These are phyloP conservation scores for Ligustrum vulgare DNA, from an alignment of 257 asterid species.

Conservation along the genomic window DNA sequence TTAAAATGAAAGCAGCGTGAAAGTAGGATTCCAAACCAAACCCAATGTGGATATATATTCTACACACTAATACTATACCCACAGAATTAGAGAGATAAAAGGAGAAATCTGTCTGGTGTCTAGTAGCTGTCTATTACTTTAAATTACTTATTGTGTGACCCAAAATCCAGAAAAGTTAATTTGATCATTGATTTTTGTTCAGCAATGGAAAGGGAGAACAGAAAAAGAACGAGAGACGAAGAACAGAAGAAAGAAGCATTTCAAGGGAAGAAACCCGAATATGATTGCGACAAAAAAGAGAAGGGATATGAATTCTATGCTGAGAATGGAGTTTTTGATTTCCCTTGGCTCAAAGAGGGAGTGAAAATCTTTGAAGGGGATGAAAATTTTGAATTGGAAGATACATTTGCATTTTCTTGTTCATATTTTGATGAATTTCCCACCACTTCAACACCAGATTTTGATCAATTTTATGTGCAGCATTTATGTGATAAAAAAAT, in stretches of 20 bases:
- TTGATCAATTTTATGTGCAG: slow-evolving; percentile 16
- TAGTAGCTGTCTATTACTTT: slow-evolving; percentile 20
- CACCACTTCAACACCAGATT: slow-evolving; percentile 17
- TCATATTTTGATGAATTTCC: slow-evolving; percentile 20
- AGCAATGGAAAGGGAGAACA: slow-evolving; percentile 26
- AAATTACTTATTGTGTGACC: slow-evolving; percentile 30
- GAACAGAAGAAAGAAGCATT: neutral
- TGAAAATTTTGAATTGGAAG: slow-evolving; percentile 27
- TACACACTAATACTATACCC: neutral
- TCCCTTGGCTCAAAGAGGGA: slow-evolving; percentile 58
- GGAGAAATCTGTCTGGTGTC: slow-evolving; percentile 25
- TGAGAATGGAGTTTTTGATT: slow-evolving; percentile 50
- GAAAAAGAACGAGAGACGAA: slow-evolving; percentile 38
- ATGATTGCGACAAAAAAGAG: neutral
- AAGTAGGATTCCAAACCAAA: slow-evolving; percentile 18
- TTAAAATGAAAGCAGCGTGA: slow-evolving; percentile 13
- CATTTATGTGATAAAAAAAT: neutral
- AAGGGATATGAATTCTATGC: slow-evolving; percentile 25
- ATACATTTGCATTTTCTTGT: slow-evolving; percentile 19
- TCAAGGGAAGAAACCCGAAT: slow-evolving; percentile 25
- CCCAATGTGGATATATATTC: neutral
- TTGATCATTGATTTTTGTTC: neutral
- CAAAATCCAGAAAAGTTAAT: slow-evolving; percentile 18
- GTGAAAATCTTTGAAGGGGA: slow-evolving; percentile 26
- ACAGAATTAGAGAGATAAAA: slow-evolving; percentile 16